These are phyloP conservation scores for Takashimella koratensis DNA, from an alignment of 1,284 basidiomycete genomes.

Conservation along the genomic window DNA sequence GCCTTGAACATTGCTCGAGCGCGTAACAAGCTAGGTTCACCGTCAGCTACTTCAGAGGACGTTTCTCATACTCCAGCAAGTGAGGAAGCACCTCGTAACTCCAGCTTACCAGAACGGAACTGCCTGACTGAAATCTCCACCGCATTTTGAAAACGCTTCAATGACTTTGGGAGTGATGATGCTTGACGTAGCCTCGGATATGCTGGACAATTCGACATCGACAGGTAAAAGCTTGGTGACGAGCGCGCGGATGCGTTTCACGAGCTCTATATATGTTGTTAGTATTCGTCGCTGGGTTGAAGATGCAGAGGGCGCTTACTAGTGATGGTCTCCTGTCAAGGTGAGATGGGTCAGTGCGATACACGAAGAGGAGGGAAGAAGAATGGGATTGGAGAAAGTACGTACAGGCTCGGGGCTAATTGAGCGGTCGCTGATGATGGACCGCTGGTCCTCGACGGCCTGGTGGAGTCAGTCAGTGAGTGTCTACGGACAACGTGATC, in stretches of 20 bases:
- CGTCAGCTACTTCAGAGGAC: constrained; percentile 49
- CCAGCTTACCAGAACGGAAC: constrained; percentile 53
- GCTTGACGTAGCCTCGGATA: constrained; percentile 44
- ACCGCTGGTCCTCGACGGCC: constrained; percentile 42
- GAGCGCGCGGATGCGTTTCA: constrained; percentile 73
- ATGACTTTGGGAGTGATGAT: constrained; percentile 51
- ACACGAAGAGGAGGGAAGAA: not conserved
- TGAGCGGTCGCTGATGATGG: constrained; percentile 33
- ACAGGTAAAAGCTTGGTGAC: constrained; percentile 74
- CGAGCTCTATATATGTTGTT: constrained; percentile 52
- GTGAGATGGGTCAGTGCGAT: not conserved
- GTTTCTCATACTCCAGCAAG: no score
- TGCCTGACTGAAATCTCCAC: constrained; percentile 66
- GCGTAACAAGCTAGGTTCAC: constrained; percentile 75
- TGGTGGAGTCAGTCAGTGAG: constrained; percentile 7
- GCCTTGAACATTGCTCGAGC: constrained; percentile 72
- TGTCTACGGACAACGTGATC: not conserved
- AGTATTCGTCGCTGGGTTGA: not conserved
- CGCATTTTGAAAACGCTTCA: constrained; percentile 49
- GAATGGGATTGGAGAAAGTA: not conserved
- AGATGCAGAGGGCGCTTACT: constrained; percentile 15
- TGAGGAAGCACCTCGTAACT: no score
- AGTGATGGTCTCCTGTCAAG: constrained; percentile 26
- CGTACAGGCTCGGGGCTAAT: constrained; percentile 38
- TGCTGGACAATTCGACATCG: constrained; percentile 52